phyloP scores from a whole-genome alignment of 129 eudicot species.

The Apium graveolens region DNA sequence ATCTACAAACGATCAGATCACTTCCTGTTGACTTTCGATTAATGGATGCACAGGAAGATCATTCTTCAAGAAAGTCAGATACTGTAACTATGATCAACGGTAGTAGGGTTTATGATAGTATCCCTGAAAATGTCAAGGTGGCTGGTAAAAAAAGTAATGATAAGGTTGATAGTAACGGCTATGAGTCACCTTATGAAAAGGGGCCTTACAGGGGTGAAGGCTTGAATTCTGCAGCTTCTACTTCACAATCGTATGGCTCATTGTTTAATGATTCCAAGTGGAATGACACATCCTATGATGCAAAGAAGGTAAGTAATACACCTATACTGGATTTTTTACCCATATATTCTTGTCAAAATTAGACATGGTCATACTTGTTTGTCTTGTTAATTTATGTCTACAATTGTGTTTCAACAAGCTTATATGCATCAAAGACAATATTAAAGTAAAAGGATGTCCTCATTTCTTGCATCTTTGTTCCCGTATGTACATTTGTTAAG shows the following conservation, averaged over 20 bases:
- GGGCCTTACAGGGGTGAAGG: slow-evolving; percentile 37
- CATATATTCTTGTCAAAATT: background rate
- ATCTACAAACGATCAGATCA: slow-evolving; percentile 58
- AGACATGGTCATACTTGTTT: background rate
- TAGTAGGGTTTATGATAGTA: slow-evolving; percentile 24
- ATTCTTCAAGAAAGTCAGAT: slow-evolving; percentile 12
- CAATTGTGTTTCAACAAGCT: background rate
- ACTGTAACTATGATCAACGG: slow-evolving; percentile 6
- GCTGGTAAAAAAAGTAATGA: background rate
- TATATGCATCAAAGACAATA: background rate
- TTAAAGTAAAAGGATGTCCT: background rate
- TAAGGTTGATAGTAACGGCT: slow-evolving; percentile 36
- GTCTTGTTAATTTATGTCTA: background rate
- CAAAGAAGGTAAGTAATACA: slow-evolving; percentile 60
- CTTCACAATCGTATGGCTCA: slow-evolving; percentile 42
- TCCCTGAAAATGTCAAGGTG: slow-evolving; percentile 37
- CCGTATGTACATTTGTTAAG: background rate
- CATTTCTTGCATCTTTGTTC: background rate
- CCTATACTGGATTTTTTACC: background rate
- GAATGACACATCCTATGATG: slow-evolving; percentile 75
- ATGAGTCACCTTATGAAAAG: slow-evolving; percentile 75
- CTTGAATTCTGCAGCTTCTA: slow-evolving; percentile 37
- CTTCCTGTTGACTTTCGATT: slow-evolving; percentile 63
- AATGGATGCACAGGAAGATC: slow-evolving; percentile 19
- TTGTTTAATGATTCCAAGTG: slow-evolving; percentile 51